Base-by-base conservation (phyloP, 257 asterid species). In the Solanum virginianum region DNA sequence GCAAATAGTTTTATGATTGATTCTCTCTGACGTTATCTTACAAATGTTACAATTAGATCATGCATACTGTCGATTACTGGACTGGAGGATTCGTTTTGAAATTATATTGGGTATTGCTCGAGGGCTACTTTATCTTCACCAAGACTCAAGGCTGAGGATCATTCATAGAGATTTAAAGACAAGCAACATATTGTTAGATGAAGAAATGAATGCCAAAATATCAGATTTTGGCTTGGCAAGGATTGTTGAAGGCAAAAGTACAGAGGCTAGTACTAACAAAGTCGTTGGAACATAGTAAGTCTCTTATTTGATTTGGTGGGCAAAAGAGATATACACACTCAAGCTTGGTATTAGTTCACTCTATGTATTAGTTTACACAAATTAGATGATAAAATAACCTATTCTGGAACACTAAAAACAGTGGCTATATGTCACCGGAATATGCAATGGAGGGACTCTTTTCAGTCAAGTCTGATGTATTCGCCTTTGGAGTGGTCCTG, bases 391-490 rank as follows among this genome's bases (percentile, higher is more conserved):
- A 68, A 80, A 51, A 17, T 63, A 55, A 17, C 29, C 45, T 80
- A 53, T 55, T 49, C 24, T 24, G 62, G 8, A 80, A 26, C 83
- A 55, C 3, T 53, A 29, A 17, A 22, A 77, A 53, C 66, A 87
- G 89, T 39, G 88, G 89, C 9, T 87, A 87, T 82, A 87, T 88
- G 87, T 75, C 90, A 36, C 90, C 90, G 6, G 86, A 88, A 43
- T 88, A 85, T 85, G 90, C 90, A 77, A 1, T 69, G 13, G 86
- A 85, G 65, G 88, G 90, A 15, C 51, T 85, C 1, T 85, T 85
- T 82, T 88, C 90, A 24, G 70, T 82, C 39, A 88, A 88, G 63
- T 83, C 90, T 4, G 90, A 88, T 79, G 90, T 88, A 57, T 88
- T 75, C 36, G 84, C 86, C 55, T 88, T 88, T 39, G 90, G 90